Evolutionary conservation across 2,329 filamentous ascomycete genomes (phyloP), one percentile per base, ranked within the genome.

Genomic region (Neofusicoccum cordaticola): DNA sequence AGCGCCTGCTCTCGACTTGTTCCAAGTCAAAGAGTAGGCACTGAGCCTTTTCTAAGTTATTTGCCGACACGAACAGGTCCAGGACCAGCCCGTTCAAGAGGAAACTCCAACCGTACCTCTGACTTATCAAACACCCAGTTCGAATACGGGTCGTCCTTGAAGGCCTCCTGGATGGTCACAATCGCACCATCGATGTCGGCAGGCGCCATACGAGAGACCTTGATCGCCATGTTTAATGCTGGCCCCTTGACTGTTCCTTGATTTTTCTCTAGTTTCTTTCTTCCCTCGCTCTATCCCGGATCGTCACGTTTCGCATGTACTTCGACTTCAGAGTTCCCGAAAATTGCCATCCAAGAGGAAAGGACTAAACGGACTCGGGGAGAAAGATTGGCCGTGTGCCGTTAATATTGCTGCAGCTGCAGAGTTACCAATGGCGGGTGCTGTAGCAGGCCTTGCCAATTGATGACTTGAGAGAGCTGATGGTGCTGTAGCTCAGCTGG

Each of bases 71-170:
- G 22, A 22, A 22, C 22, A 22, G 22, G 22, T 0, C 22, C 22
- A 22, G 22, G 22, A 3, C 2, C 22, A 22, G 22, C 22, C 22
- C 22, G 22, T 22, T 22, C 11, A 7, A n/a, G 34, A 53, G 12
- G 13, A 27, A 17, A 11, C 6, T 13, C 22, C 9, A 35, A 13
- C 5, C 44, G n/a, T 76, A 85, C 86, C 73, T 85, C 85, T 35
- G 79, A 75, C 48, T 81, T 80, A 70, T 89, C 85, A 37, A 86
- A 90, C 7, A 88, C 82, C 88, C 88, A 90, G 19, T 79, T 77
- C 69, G 87, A 87, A 71, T 90, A 90, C 0, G 88, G 88, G 69
- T 90, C 88, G 11, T 86, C 81, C 5, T 82, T 83, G 71, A 90
- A 90, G 0, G 87, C 87, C 69, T 84, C 80, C 70, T 91, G 88